Evolutionary conservation across 2,329 filamentous ascomycete genomes (phyloP).

Genomic region (Huntiella moniliformis): DNA sequence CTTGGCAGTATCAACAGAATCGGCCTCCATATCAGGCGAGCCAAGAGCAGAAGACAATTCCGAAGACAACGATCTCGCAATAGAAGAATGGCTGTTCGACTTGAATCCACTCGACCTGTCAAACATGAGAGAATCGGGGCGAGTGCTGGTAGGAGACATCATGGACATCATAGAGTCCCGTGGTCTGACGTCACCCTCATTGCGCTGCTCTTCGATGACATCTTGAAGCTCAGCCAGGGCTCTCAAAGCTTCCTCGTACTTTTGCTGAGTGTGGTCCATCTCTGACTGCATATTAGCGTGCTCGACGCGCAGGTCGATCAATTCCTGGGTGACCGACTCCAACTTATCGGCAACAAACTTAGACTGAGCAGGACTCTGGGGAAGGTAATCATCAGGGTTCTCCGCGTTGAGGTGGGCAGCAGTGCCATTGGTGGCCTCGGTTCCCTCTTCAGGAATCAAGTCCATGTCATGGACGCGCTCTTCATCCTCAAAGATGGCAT

Average conservation of each 20-base stretch:
- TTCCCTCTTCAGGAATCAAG: constrained; percentile 15
- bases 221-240: constrained; percentile 74
- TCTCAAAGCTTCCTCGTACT: constrained; percentile 78
- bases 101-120: constrained; percentile 56
- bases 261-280: constrained; percentile 62
- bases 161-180: constrained; percentile 39
- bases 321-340: constrained; percentile 76
- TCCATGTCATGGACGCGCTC: constrained; percentile 21
- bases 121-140: constrained; percentile 71
- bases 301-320: constrained; percentile 75
- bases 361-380: constrained; percentile 58
- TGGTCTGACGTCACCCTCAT: constrained; percentile 28
- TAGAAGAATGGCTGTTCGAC: constrained; percentile 47
- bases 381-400: constrained; percentile 23
- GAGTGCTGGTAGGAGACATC: constrained; percentile 29
- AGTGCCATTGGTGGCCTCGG: constrained; percentile 1
- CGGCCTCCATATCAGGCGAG: constrained; percentile 42
- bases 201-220: constrained; percentile 58
- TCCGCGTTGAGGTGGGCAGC: constrained; percentile 5
- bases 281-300: constrained; percentile 72
- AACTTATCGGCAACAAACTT: constrained; percentile 84
- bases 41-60: constrained; percentile 80
- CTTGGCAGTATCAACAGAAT: constrained; percentile 26
- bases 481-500: constrained; percentile 37
- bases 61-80: constrained; percentile 75